phyloP scores from a whole-genome alignment of 1,284 basidiomycete genomes.

The Marasmius sp. region DNA sequence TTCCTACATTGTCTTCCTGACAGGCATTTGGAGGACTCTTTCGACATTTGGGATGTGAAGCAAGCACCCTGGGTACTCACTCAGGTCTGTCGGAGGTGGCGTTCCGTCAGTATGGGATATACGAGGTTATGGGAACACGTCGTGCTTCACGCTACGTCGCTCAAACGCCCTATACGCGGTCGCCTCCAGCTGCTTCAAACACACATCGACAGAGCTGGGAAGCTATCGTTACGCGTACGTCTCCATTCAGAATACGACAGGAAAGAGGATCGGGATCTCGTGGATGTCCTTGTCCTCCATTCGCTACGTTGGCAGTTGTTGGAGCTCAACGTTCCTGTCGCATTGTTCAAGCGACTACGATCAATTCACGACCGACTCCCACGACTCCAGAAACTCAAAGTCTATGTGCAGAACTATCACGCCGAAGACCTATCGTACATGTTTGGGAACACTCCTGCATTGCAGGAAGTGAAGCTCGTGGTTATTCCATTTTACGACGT shows the following conservation, averaged over 20 bases:
- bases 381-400: not conserved
- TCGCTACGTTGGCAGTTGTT: not conserved
- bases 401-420: not conserved
- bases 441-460: not conserved
- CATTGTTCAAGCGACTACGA: not conserved
- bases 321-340: constrained; percentile 1
- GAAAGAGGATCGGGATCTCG: not conserved
- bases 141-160: not conserved
- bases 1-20: not conserved
- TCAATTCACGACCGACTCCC: not conserved
- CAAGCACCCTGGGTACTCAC: constrained; percentile 3
- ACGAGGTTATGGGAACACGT: not conserved
- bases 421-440: not conserved
- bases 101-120: not conserved
- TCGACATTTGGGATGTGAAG: not conserved
- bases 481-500: not conserved
- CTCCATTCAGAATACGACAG: constrained; percentile 1
- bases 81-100: not conserved
- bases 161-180: not conserved
- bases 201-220: not conserved
- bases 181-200: not conserved
- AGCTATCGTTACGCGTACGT: not conserved
- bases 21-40: not conserved
- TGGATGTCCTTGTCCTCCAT: not conserved
- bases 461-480: not conserved